Base-by-base conservation (phyloP, 208 protist species). In the Trypanosoma platydactyli region DNA sequence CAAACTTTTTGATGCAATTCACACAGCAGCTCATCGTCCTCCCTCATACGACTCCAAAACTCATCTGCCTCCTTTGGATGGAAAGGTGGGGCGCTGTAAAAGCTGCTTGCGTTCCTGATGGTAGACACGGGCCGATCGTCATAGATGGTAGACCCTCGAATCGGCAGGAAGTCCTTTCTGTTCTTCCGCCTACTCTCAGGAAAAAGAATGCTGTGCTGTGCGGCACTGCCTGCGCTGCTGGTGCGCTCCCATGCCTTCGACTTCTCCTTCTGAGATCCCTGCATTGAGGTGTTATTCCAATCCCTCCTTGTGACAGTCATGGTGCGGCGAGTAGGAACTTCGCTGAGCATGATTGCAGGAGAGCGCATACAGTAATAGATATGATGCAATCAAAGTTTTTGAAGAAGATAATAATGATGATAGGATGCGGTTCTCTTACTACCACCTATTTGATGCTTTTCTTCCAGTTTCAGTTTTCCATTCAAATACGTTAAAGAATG, bases 21-120 rank as follows among this genome's bases (percentile, higher is more conserved):
- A 2, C 52, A 30, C 12, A 33, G 24, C 22, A 22, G 33, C 1
- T 35, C 53, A 18, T 67, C 60, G 12, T 57, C 53, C 42, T 62
- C 60, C 20, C 45, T 15, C 68, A 67, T 73, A 18, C 33, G 51
- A n/a, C 5, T 56, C 60, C 60, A 62, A 16, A 66, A 68, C 44
- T 29, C 35, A 12, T 61, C 52, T 22, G 42, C 52, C 53, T 61
- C 42, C 25, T 66, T 57, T 33, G 68, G 53, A 38, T 58, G 60
- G 3, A 9, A 42, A 2, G 68, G 60, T 9, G 53, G 60, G 11
- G 51, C 1, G 22, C 2, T 29, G 25, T 51, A 56, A 20, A 49
- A 20, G 18, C 24, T 33, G 25, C 24, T 11, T 42, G 52, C 35
- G 27, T 40, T 29, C 0, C 16, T 20, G 9, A 24, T 3, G 24